Percentiles rank a stretch among this genome's conserved stretches.
phyloP scores from a whole-genome alignment of 1,284 basidiomycete genomes.

The Ganoderma leucocontextum region DNA sequence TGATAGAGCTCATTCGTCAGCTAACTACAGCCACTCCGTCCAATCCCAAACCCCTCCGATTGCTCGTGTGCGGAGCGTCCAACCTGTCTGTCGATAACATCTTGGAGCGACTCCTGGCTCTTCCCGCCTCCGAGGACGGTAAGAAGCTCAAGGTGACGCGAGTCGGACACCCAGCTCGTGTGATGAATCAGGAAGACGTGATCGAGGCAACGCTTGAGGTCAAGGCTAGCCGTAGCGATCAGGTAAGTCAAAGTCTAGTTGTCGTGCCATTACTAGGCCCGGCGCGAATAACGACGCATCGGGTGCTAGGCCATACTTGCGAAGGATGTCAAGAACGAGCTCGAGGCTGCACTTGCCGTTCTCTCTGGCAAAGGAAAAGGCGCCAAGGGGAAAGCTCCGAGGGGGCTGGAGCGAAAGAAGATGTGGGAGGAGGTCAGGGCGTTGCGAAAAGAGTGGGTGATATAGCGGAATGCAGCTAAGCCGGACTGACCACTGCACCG shows the following conservation, averaged over 20 bases:
- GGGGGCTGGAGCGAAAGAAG: constrained; percentile 84
- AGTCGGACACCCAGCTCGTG: constrained; percentile 92
- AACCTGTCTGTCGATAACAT: constrained; percentile 95
- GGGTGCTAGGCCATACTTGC: constrained; percentile 68
- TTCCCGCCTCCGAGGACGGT: constrained; percentile 56
- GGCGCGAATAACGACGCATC: background rate
- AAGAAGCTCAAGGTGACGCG: constrained; percentile 74
- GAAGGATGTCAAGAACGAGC: constrained; percentile 86
- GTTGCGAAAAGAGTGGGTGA: constrained; percentile 85
- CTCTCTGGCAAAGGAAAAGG: constrained; percentile 85
- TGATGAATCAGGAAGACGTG: constrained; percentile 77
- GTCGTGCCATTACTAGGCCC: background rate
- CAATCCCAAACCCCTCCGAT: constrained; percentile 58
- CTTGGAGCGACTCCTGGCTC: constrained; percentile 78
- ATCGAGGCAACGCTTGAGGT: constrained; percentile 88
- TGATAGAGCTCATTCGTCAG: constrained; percentile 91
- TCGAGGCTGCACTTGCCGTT: constrained; percentile 72
- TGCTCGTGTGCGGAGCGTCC: constrained; percentile 91
- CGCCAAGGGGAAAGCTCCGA: constrained; percentile 71
- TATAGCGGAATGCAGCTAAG: background rate
- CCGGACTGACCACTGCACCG: constrained; percentile 3
- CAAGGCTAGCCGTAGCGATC: constrained; percentile 82
- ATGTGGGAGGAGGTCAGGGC: constrained; percentile 93
- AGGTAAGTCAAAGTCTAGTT: constrained; percentile 48
- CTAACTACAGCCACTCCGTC: constrained; percentile 61